Conservation (phyloP, 176 grass and related monocot genomes). For the Chloris gayana region DNA sequence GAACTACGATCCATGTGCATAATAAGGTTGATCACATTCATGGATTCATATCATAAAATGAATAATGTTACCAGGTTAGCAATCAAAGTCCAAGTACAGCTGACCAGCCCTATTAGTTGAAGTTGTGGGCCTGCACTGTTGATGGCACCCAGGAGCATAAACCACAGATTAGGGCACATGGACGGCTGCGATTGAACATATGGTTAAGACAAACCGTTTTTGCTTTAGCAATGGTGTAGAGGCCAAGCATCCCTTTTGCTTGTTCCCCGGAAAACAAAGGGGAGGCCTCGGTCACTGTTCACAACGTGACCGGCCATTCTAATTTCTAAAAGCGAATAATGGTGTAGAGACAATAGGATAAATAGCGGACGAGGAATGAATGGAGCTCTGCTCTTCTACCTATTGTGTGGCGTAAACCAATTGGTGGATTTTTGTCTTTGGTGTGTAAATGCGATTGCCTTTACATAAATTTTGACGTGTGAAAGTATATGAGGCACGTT, state of each 20-base stretch:
- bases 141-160: conserved; percentile 17
- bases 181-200: conserved; percentile 26
- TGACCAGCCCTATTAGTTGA: not conserved
- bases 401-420: not conserved
- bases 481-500: not conserved
- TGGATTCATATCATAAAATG: conserved; percentile 7
- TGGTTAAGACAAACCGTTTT: conserved; percentile 1
- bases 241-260: conserved; percentile 45
- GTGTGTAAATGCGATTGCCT: not conserved
- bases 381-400: not conserved
- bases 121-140: conserved; percentile 39
- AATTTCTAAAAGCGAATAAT: not conserved
- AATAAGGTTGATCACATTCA: conserved; percentile 3
- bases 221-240: conserved; percentile 42
- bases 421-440: not conserved
- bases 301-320: not conserved
- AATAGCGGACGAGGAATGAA: not conserved
- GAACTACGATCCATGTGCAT: not conserved
- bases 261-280: conserved; percentile 40
- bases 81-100: conserved; percentile 39
- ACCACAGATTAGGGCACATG: conserved; percentile 5
- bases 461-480: not conserved
- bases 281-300: conserved; percentile 39
- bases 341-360: not conserved
- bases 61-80: not conserved